Evolutionary conservation across 768 basidiomycete genomes (phyloP).

Genomic region (Fomitopsis serialis): DNA sequence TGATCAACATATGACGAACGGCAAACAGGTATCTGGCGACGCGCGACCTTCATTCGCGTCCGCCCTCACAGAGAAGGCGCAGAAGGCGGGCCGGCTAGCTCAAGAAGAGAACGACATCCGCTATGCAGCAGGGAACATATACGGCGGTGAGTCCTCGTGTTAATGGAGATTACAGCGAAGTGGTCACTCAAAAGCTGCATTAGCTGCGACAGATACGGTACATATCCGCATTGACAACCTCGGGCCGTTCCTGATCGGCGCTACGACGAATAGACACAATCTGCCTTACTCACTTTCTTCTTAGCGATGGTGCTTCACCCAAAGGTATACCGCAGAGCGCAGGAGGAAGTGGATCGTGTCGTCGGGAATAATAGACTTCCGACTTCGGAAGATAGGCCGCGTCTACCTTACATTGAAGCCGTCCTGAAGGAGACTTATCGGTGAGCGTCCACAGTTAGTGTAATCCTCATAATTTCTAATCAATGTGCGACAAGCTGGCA

Average conservation of each 20-base stretch:
- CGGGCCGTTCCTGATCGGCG: neutral
- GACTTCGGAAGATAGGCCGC: constrained; percentile 44
- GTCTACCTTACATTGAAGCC: constrained; percentile 52
- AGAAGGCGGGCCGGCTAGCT: neutral
- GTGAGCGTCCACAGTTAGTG: constrained; percentile 3
- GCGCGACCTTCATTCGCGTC: neutral
- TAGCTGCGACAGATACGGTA: neutral
- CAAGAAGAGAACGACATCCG: neutral
- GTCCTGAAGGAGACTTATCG: constrained; percentile 40
- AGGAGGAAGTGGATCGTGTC: constrained; percentile 60
- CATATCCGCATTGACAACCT: neutral
- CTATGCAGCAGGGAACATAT: neutral
- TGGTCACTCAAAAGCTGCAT: neutral
- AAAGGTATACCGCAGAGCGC: constrained; percentile 47
- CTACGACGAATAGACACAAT: constrained; percentile 38
- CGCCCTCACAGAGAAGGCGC: neutral
- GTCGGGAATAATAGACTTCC: constrained; percentile 53
- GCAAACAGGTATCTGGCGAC: neutral
- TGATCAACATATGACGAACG: neutral
- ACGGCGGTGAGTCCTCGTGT: neutral
- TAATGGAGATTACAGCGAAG: neutral
- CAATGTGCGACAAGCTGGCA: neutral
- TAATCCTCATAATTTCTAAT: neutral
- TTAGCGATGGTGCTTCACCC: constrained; percentile 62
- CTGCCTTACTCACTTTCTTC: constrained; percentile 51